These are phyloP conservation scores for Poterioochromonas sp. DNA, from an alignment of 352 stramenopile species.

Conservation along the genomic window DNA sequence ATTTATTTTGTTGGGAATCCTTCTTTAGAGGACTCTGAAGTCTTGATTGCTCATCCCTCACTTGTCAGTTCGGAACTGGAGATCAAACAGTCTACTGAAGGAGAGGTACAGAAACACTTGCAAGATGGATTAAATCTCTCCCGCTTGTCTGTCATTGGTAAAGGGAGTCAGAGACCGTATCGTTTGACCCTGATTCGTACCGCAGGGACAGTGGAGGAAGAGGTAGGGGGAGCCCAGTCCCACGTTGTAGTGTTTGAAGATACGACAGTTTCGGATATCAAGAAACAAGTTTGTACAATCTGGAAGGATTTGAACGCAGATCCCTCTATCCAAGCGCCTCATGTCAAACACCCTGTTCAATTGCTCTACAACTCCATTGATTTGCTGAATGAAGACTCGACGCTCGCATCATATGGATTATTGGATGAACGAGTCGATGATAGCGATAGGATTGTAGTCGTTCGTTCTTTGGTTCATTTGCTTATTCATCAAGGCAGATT, in stretches of 20 bases:
- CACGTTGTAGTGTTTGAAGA: neutral
- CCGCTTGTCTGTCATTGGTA: no score
- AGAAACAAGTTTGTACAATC: neutral
- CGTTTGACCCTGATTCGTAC: no score
- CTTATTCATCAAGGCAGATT: slow-evolving; percentile 91
- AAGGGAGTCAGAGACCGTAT: no score
- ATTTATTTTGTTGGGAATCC: no score
- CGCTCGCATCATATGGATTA: neutral
- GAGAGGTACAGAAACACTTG: neutral
- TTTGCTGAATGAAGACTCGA: neutral
- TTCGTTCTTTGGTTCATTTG: slow-evolving; percentile 64
- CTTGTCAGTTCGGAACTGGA: neutral
- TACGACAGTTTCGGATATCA: neutral
- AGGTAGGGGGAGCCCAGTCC: neutral
- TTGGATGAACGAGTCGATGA: neutral
- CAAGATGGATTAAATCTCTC: no score
- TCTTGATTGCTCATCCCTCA: no score
- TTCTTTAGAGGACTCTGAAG: neutral
- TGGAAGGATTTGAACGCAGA: neutral
- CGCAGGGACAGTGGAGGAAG: no score
- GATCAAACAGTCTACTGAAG: neutral
- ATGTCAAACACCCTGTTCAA: neutral
- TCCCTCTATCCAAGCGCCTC: neutral
- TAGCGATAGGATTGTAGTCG: neutral
- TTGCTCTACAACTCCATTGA: neutral